These are phyloP conservation scores for Naganishia randhawae DNA, from an alignment of 768 basidiomycete species.

Conservation along the genomic window DNA sequence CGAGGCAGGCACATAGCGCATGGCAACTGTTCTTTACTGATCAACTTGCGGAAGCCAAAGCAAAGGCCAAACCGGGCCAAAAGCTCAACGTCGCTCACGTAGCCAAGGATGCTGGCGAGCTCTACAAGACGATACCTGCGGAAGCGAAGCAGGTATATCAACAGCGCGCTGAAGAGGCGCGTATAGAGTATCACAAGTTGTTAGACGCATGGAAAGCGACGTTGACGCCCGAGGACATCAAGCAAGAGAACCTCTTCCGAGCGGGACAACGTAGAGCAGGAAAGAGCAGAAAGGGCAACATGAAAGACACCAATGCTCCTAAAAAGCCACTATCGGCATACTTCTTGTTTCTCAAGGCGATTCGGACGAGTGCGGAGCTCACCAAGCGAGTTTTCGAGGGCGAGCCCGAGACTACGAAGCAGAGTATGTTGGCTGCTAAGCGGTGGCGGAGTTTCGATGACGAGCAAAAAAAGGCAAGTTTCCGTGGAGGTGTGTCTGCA, in stretches of 20 bases:
- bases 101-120: slow-evolving; percentile 87
- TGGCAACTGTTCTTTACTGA: slow-evolving; percentile 97
- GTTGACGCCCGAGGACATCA: slow-evolving; percentile 88
- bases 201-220: slow-evolving; percentile 79
- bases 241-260: slow-evolving; percentile 84
- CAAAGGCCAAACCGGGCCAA: slow-evolving; percentile 50
- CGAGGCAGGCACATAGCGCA: slow-evolving; percentile 85
- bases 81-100: slow-evolving; percentile 94
- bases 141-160: slow-evolving; percentile 85
- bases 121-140: slow-evolving; percentile 71
- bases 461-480: slow-evolving; percentile 79
- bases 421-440: slow-evolving; percentile 86
- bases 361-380: slow-evolving; percentile 71
- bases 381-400: slow-evolving; percentile 78
- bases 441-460: slow-evolving; percentile 91
- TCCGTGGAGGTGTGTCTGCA: slow-evolving; percentile 2
- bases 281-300: slow-evolving; percentile 85
- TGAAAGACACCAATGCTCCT: slow-evolving; percentile 94
- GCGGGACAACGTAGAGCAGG: slow-evolving; percentile 89
- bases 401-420: slow-evolving; percentile 88
- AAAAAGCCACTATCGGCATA: slow-evolving; percentile 93
- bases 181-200: slow-evolving; percentile 78
- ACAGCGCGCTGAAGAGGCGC: slow-evolving; percentile 73
- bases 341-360: slow-evolving; percentile 89
- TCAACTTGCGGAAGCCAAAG: slow-evolving; percentile 69